Conservation (phyloP, 2,329 filamentous ascomycete genomes). For the Chaetoscypha palmicola region DNA sequence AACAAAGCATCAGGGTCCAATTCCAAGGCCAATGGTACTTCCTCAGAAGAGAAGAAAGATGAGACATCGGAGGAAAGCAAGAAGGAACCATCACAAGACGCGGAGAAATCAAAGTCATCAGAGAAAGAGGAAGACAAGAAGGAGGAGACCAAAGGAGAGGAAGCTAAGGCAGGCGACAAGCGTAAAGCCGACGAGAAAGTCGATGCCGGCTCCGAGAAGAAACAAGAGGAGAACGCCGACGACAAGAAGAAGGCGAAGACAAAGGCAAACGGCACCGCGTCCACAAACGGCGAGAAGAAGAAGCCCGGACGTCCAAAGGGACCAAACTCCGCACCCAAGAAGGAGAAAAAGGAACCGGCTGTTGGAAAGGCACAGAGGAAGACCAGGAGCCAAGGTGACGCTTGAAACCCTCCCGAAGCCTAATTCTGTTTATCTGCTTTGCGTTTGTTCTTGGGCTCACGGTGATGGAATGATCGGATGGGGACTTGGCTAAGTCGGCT, state of each 20-base stretch:
- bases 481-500: neutral
- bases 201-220: slow-evolving; percentile 13
- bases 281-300: slow-evolving; percentile 22
- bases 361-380: slow-evolving; percentile 23
- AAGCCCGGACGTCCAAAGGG: slow-evolving; percentile 24
- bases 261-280: slow-evolving; percentile 8
- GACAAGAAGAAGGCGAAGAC: slow-evolving; percentile 15
- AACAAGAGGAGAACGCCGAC: slow-evolving; percentile 14
- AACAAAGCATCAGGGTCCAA: slow-evolving; percentile 31
- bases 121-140: slow-evolving; percentile 30
- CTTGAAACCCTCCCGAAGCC: neutral
- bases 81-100: slow-evolving; percentile 22
- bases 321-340: slow-evolving; percentile 18
- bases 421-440: no score
- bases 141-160: slow-evolving; percentile 23
- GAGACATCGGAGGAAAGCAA: slow-evolving; percentile 27
- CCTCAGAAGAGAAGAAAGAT: slow-evolving; percentile 17
- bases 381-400: slow-evolving; percentile 27
- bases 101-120: slow-evolving; percentile 20
- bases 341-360: slow-evolving; percentile 27
- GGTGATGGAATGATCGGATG: neutral
- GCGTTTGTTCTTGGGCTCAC: neutral
- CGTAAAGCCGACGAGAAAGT: slow-evolving; percentile 24
- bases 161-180: slow-evolving; percentile 25
- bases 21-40: slow-evolving; percentile 13